A percentile compares a stretch with the other conserved stretches of the same genome.
Evolutionary conservation across 2,329 filamentous ascomycete species (phyloP).

Genomic region (Nectriaceae sp.): DNA sequence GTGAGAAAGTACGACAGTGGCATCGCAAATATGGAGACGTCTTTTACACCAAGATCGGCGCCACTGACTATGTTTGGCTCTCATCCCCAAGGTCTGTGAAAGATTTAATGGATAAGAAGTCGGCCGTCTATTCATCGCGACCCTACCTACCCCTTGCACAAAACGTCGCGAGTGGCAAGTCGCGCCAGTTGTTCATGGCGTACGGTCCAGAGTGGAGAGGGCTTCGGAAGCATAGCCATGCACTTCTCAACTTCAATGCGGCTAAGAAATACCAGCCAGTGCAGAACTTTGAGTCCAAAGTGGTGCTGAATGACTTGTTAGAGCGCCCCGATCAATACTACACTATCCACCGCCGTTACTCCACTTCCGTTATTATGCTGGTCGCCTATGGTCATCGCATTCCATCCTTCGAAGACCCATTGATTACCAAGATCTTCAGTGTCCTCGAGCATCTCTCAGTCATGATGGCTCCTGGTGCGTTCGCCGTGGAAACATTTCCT

Average conservation of each 20-base stretch:
- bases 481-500: conserved; percentile 12
- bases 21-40: conserved; percentile 10
- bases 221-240: conserved; percentile 14
- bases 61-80: conserved; percentile 15
- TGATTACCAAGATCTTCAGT: conserved; percentile 19
- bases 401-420: conserved; percentile 16
- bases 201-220: conserved; percentile 12
- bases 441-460: conserved; percentile 15
- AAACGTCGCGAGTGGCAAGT: conserved; percentile 10
- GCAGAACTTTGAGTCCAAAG: conserved; percentile 24
- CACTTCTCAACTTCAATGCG: conserved; percentile 13
- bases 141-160: conserved; percentile 12
- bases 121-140: conserved; percentile 12
- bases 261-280: conserved; percentile 16
- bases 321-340: conserved; percentile 13
- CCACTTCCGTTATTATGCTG: conserved; percentile 20
- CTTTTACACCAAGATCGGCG: conserved; percentile 17
- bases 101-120: conserved; percentile 18
- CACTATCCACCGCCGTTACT: conserved; percentile 22
- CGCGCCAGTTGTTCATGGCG: conserved; percentile 15
- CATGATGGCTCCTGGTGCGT: conserved; percentile 13
- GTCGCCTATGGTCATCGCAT: conserved; percentile 20
- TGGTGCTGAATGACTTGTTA: conserved; percentile 9
- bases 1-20: conserved; percentile 9
- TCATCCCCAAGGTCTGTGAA: conserved; percentile 14